These are phyloP conservation scores for Meyerozyma guilliermondii DNA, from an alignment of 1,139 yeast species.

Conservation along the genomic window DNA sequence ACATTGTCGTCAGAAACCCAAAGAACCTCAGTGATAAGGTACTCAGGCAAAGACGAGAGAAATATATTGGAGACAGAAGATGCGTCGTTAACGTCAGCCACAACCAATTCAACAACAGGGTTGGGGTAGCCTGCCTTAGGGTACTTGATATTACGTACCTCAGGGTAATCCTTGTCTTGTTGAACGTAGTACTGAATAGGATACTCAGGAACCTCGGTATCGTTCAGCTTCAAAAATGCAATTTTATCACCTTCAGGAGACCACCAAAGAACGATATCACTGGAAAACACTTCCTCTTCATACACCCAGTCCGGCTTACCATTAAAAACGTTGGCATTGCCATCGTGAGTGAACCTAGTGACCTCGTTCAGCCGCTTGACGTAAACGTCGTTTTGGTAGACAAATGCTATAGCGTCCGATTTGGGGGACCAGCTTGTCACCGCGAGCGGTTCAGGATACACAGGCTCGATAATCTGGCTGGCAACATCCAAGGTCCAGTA, in stretches of 20 bases:
- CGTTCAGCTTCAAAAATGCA: slow-evolving; percentile 45
- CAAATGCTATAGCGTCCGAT: slow-evolving; percentile 31
- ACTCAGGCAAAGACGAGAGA: neutral
- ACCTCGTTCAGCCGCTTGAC: slow-evolving; percentile 17
- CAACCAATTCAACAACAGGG: slow-evolving; percentile 37
- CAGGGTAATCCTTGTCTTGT: slow-evolving; percentile 39
- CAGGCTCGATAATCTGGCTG: slow-evolving; percentile 12
- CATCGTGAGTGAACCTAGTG: slow-evolving; percentile 45
- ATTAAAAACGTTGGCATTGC: slow-evolving; percentile 44
- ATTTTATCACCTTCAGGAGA: slow-evolving; percentile 48
- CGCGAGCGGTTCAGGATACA: slow-evolving; percentile 13
- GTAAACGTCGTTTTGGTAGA: slow-evolving; percentile 33
- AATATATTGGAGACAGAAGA: neutral
- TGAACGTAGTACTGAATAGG: slow-evolving; percentile 53
- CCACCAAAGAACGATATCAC: slow-evolving; percentile 55
- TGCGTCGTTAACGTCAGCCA: slow-evolving; percentile 20
- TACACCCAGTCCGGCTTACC: slow-evolving; percentile 64
- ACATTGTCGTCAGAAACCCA: slow-evolving; percentile 36
- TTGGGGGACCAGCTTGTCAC: slow-evolving; percentile 26
- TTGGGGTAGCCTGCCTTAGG: slow-evolving; percentile 46
- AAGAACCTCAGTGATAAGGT: slow-evolving; percentile 32
- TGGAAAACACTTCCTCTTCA: slow-evolving; percentile 53
- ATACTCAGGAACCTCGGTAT: slow-evolving; percentile 47
- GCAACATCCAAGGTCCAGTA: slow-evolving; percentile 33
- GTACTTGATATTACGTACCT: slow-evolving; percentile 33